Base-by-base conservation (phyloP, 1,284 basidiomycete species). In the Porogramme epimiltina region DNA sequence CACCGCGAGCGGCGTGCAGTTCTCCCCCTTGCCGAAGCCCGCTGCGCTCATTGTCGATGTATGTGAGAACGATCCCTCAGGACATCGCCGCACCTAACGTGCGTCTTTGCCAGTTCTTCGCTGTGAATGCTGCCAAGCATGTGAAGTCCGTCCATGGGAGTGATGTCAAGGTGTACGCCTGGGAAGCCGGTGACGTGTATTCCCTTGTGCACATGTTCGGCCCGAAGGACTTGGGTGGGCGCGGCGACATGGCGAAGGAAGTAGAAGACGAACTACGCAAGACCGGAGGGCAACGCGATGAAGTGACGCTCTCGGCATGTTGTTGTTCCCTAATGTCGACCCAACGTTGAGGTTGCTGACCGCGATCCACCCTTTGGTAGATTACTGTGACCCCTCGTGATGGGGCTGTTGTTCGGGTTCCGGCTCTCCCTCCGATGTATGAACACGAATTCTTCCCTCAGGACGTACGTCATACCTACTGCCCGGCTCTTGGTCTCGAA, bases 381-480 rank as follows among this genome's bases (percentile, higher is more conserved):
- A 13, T 6, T 13, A 31, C 28, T 8, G 28, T 31, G 28, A 31
- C 6, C 8, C 28, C 28, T 6, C 8, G 13, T 6, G 28, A 31
- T 6, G 61, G 55, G 0, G 37, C 45, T 6, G 38, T 66, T 1
- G 38, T 62, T 0, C 40, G 41, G 0, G 42, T 62, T 9, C 62
- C 63, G 0, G 58, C 53, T 2, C 38, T 63, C 18, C 57, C 63
- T 11, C 55, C 58, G 0, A 60, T 65, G 52, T 62, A 63, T 36
- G 59, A 65, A 41, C 44, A 62, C 23, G 65, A 66, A 42, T 39
- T 42, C 19, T 39, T 49, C n/a, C 59, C 65, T 9, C 63, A 66
- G 33, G 54, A 56, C 2, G 62, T 63, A 41, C 31, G 62, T 45
- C 0, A 22, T 16, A 8, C 28, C 28, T 31, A 6, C 28, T 31